Percentiles rank a stretch among this genome's conserved stretches.
These are phyloP conservation scores for Eimeria tenella DNA, from an alignment of 169 alveolate species.

Conservation along the genomic window DNA sequence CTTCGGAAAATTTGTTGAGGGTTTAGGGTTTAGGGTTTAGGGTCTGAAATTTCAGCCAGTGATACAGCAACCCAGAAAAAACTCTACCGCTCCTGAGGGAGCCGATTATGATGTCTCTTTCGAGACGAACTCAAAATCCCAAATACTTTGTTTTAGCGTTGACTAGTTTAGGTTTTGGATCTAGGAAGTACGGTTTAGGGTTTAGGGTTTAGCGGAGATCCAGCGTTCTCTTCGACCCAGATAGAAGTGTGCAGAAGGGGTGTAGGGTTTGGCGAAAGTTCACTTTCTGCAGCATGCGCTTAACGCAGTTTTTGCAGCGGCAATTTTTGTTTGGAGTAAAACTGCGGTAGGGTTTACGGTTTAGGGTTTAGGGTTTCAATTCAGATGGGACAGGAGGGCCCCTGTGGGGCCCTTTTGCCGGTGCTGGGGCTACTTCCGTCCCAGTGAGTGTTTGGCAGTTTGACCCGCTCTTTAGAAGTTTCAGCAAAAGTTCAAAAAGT, in stretches of 20 bases:
- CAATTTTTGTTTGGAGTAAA: too few relatives aligned
- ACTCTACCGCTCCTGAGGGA: too few relatives aligned
- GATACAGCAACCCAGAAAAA: not conserved
- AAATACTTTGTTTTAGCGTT: not conserved
- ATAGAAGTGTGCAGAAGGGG: not conserved
- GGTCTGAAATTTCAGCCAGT: not conserved
- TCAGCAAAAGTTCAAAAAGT: not conserved
- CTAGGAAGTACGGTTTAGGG: not conserved
- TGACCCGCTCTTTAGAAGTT: not conserved
- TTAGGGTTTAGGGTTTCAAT: slow-evolving; percentile 27
- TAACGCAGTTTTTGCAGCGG: too few relatives aligned
- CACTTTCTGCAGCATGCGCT: too few relatives aligned
- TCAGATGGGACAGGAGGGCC: not conserved
- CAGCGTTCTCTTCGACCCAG: not conserved
- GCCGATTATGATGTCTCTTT: too few relatives aligned
- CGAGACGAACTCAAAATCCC: not conserved
- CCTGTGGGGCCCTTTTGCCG: not conserved
- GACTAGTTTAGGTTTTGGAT: not conserved
- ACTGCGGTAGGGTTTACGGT: not conserved
- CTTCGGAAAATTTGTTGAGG: not conserved
- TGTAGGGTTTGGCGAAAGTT: slow-evolving; percentile 1
- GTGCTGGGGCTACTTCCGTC: too few relatives aligned
- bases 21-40: slow-evolving; percentile 32
- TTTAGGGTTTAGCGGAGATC: slow-evolving; percentile 1
- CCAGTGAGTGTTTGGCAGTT: too few relatives aligned